Evolutionary conservation across 2,329 filamentous ascomycete genomes (phyloP).

Genomic region (Echinosphaeria canescens): DNA sequence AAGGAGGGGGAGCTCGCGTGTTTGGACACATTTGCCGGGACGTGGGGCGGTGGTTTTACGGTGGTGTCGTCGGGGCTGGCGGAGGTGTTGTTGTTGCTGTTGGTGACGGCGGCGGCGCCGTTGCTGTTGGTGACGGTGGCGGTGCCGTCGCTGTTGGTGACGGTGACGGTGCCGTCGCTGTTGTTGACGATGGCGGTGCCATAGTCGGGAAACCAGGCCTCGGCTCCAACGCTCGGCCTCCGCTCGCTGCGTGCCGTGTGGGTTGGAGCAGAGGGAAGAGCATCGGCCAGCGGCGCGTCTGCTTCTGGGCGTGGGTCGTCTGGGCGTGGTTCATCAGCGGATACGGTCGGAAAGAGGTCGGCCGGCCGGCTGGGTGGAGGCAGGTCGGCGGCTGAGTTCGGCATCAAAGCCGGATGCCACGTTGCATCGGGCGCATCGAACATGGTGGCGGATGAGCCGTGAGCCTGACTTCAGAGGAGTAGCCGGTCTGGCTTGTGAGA

Average conservation of each 20-base stretch:
- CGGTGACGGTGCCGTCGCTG: slow-evolving; percentile 4
- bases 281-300: too few relatives aligned
- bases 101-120: neutral
- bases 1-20: slow-evolving; percentile 41
- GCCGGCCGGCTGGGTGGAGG: slow-evolving; percentile 1
- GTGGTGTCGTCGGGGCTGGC: neutral
- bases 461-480: too few relatives aligned
- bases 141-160: neutral
- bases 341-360: too few relatives aligned
- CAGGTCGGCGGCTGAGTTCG: slow-evolving; percentile 13
- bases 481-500: too few relatives aligned
- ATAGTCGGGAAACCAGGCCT: slow-evolving; percentile 12
- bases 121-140: neutral
- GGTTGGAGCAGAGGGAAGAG: too few relatives aligned
- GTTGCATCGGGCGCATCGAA: slow-evolving; percentile 18
- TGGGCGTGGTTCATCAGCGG: too few relatives aligned
- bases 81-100: slow-evolving; percentile 1
- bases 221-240: slow-evolving; percentile 4
- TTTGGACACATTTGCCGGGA: slow-evolving; percentile 16
- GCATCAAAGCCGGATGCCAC: slow-evolving; percentile 30
- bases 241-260: too few relatives aligned
- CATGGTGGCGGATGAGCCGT: too few relatives aligned
- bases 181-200: slow-evolving; percentile 5
- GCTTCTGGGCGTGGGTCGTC: too few relatives aligned
- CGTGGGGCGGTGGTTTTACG: slow-evolving; percentile 1